These are phyloP conservation scores for Ustilago trichophora DNA, from an alignment of 1,284 basidiomycete genomes.

Conservation along the genomic window DNA sequence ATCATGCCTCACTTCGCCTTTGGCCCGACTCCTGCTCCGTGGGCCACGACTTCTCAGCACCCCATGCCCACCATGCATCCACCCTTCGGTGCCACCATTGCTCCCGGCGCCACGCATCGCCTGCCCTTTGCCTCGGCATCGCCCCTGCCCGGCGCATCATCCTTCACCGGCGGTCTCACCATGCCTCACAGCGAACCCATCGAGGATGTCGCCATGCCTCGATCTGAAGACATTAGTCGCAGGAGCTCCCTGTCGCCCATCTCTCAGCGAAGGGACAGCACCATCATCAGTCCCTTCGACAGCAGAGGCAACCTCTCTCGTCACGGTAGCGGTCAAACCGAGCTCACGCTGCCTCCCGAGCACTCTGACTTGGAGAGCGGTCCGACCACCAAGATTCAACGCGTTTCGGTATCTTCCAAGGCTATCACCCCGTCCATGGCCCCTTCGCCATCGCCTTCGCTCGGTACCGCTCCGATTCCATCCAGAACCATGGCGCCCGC, in stretches of 20 bases:
- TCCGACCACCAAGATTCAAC: slow-evolving; percentile 12
- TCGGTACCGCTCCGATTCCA: slow-evolving; percentile 9
- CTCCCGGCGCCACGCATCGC: slow-evolving; percentile 26
- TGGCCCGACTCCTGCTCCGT: slow-evolving; percentile 12
- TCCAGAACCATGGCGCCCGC: slow-evolving; percentile 10
- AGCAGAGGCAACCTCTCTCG: slow-evolving; percentile 18
- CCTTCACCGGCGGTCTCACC: slow-evolving; percentile 13
- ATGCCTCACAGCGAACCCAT: slow-evolving; percentile 8
- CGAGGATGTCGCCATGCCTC: slow-evolving; percentile 24
- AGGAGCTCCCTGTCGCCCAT: slow-evolving; percentile 18
- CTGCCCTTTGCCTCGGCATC: slow-evolving; percentile 8
- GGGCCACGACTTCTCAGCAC: slow-evolving; percentile 20
- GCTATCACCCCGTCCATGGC: not conserved
- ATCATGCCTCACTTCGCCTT: slow-evolving; percentile 23
- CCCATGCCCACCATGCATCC: slow-evolving; percentile 10
- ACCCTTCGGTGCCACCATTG: slow-evolving; percentile 19
- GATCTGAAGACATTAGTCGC: slow-evolving; percentile 9
- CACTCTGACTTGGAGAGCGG: slow-evolving; percentile 15
- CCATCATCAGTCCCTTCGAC: slow-evolving; percentile 14
- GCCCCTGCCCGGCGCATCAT: slow-evolving; percentile 6
- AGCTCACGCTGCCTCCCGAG: slow-evolving; percentile 33
- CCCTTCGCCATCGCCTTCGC: slow-evolving; percentile 8
- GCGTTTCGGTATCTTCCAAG: not conserved
- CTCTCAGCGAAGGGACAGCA: slow-evolving; percentile 17
- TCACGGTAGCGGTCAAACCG: slow-evolving; percentile 38